phyloP scores from a whole-genome alignment of 2,329 filamentous ascomycete genomes.

The Leptographium lundbergii region DNA sequence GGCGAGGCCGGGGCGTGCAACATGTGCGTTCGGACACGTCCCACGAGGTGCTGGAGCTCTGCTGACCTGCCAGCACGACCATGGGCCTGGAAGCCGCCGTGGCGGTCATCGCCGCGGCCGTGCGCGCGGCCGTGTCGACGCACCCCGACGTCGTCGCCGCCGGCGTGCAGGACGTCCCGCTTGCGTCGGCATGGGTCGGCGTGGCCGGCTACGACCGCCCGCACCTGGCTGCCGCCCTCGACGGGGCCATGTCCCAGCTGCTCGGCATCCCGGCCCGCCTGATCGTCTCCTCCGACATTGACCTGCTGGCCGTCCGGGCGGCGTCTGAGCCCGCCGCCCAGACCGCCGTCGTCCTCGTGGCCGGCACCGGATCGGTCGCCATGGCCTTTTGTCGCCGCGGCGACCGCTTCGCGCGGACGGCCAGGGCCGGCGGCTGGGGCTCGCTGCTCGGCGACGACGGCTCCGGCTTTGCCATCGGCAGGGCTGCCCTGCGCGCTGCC shows the following conservation, averaged over 20 bases:
- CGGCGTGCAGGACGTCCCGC: not conserved
- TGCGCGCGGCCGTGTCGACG: slow-evolving; percentile 15
- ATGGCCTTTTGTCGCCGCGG: slow-evolving; percentile 20
- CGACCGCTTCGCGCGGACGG: slow-evolving; percentile 15
- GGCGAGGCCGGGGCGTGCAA: slow-evolving; percentile 26
- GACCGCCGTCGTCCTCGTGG: slow-evolving; percentile 24
- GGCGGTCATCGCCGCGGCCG: slow-evolving; percentile 15
- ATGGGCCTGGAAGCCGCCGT: slow-evolving; percentile 18
- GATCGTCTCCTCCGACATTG: slow-evolving; percentile 25
- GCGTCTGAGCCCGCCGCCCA: slow-evolving; percentile 5
- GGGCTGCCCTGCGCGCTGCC: slow-evolving; percentile 20
- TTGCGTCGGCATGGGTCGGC: slow-evolving; percentile 24
- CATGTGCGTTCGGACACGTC: slow-evolving; percentile 21
- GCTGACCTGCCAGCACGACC: slow-evolving; percentile 11
- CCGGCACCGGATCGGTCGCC: slow-evolving; percentile 29
- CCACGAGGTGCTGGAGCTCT: too few relatives aligned
- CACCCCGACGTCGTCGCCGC: slow-evolving; percentile 4
- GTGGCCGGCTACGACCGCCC: slow-evolving; percentile 26
- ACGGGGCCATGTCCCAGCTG: slow-evolving; percentile 15
- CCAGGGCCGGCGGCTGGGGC: slow-evolving; percentile 30
- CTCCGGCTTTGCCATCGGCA: slow-evolving; percentile 26
- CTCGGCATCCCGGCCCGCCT: slow-evolving; percentile 17
- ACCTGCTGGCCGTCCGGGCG: slow-evolving; percentile 21
- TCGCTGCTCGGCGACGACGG: slow-evolving; percentile 30
- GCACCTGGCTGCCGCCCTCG: slow-evolving; percentile 16